These are phyloP conservation scores for Penicillium nordicum DNA, from an alignment of 2,329 filamentous ascomycete genomes.

Conservation along the genomic window DNA sequence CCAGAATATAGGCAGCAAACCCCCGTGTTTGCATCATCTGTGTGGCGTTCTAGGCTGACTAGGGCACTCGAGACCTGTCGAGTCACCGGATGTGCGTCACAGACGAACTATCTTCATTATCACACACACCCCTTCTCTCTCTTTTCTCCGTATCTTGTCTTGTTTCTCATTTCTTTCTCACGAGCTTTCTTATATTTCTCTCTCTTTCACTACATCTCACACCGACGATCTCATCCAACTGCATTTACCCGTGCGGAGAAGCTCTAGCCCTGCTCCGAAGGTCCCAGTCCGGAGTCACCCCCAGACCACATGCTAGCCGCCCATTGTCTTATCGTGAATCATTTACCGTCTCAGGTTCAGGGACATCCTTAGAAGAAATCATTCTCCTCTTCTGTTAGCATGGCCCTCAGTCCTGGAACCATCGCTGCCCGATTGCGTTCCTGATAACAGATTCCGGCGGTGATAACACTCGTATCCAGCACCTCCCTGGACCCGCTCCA, in stretches of 20 bases:
- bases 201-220: conserved; percentile 23
- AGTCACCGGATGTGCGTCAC: conserved; percentile 47
- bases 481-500: conserved; percentile 4
- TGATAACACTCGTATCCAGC: conserved; percentile 17
- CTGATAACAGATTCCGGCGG: conserved; percentile 30
- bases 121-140: conserved; percentile 15
- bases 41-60: conserved; percentile 5
- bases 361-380: not conserved
- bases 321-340: conserved; percentile 16
- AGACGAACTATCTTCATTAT: conserved; percentile 24
- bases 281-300: conserved; percentile 22
- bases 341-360: conserved; percentile 10
- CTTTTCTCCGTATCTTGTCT: conserved; percentile 8
- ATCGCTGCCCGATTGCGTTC: conserved; percentile 33
- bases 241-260: conserved; percentile 38
- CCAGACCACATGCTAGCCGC: not conserved
- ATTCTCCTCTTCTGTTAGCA: conserved; percentile 33
- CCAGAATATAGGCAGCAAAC: not conserved
- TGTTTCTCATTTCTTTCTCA: not conserved
- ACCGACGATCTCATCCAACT: conserved; percentile 1
- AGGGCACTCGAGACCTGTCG: conserved; percentile 23
- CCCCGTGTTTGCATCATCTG: conserved; percentile 2
- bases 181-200: not conserved
- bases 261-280: conserved; percentile 32
- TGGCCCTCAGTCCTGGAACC: conserved; percentile 35